Evolutionary conservation across 2,329 filamentous ascomycete species (phyloP), one percentile per base, ranked within the genome.

Genomic region (Cordyceps pruinosa): DNA sequence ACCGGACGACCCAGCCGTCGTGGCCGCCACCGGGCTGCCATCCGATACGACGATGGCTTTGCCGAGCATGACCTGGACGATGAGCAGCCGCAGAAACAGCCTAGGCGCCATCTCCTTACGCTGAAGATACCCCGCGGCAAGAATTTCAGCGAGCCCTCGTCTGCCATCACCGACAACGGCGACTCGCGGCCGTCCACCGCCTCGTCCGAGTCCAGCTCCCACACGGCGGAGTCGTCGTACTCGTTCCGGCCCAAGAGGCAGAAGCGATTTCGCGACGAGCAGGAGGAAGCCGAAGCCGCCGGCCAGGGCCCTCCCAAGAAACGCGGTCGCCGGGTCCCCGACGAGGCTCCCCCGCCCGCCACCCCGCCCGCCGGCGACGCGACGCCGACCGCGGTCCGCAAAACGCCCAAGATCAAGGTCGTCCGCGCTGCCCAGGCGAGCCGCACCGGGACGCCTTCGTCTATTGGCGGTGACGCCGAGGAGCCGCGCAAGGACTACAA

Each of bases 191-290:
- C 80, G 1, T 75, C 74, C 0, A 80, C 80, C 0, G 75, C 81
- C 2, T 79, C 77, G 0, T 83, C 81, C 1, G 80, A 77, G 7
- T 76, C 73, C 10, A 77, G 76, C 8, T 70, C 70, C 3, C 75
- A 76, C 35, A 81, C 78, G 2, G 71, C 69, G 4, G 77, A 77
- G 52, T 81, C 80, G 0, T 75, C 71, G 5, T 80, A 80, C 63
- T 80, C 80, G 1, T 75, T 83, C 60, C 74, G 80, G 4, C 78
- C 79, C 28, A 82, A 82, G 66, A 74, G 78, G 9, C 78, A 79
- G 63, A 79, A 79, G 62, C 77, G 78, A 50, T 82, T 80, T 70
- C 73, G 75, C 1, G 74, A 80, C 5, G 74, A 80, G 44, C 73
- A 76, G 9, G 74, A 76, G 45, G 76, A 71, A 1, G 70, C 69